phyloP scores from a whole-genome alignment of 1,284 basidiomycete species.

The Phylloboletellus chloephorus region DNA sequence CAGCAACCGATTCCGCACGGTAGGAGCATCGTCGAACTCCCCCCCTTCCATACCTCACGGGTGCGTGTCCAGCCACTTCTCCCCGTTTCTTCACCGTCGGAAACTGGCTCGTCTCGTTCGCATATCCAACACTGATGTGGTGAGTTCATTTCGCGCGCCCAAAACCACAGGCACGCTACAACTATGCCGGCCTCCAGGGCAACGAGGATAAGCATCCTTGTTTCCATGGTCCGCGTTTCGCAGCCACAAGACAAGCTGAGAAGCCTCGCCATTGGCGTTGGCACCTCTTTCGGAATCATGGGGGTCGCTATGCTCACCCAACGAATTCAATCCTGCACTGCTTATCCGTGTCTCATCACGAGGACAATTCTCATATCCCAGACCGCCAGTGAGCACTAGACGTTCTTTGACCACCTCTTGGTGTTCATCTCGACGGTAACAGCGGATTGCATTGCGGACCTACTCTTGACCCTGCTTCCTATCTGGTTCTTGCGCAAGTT shows the following conservation, averaged over 20 bases:
- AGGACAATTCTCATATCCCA: conserved; percentile 12
- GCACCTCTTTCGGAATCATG: conserved; percentile 16
- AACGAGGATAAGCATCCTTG: conserved; percentile 25
- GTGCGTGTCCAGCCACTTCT: background rate
- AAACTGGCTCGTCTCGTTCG: conserved; percentile 17
- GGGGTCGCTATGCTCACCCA: conserved; percentile 6
- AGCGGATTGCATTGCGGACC: conserved; percentile 22
- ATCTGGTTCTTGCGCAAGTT: conserved; percentile 13
- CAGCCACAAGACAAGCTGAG: conserved; percentile 15
- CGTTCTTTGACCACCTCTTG: background rate
- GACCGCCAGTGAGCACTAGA: conserved; percentile 15
- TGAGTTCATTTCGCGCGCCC: conserved; percentile 8
- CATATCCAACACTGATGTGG: conserved; percentile 26
- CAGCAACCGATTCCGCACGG: conserved; percentile 10
- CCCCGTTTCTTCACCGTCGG: conserved; percentile 14
- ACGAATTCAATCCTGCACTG: conserved; percentile 16
- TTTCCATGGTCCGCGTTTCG: conserved; percentile 23
- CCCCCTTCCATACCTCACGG: background rate
- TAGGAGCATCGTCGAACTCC: background rate
- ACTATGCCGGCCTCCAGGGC: conserved; percentile 13
- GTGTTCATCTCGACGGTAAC: conserved; percentile 6
- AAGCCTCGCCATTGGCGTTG: conserved; percentile 10
- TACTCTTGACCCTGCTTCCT: conserved; percentile 17
- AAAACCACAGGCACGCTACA: conserved; percentile 1
- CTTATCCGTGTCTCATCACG: conserved; percentile 13